Evolutionary conservation across 2,329 filamentous ascomycete genomes (phyloP).

Genomic region (Hirsutella thompsonii): DNA sequence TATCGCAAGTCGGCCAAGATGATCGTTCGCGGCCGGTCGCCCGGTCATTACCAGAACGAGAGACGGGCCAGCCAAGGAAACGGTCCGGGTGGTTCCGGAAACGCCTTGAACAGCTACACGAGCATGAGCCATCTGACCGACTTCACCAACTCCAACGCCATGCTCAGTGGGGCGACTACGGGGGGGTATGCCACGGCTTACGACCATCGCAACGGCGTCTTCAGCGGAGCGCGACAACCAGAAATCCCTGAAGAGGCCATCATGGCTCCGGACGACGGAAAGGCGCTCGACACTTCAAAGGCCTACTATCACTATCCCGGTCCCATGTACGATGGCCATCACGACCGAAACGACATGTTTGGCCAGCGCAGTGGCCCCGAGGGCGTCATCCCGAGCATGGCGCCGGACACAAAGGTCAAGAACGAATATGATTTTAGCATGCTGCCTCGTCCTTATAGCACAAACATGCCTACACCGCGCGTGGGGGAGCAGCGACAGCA

Average conservation of each 20-base stretch:
- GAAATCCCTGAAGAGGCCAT: slow-evolving; percentile 37
- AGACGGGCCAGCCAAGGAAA: slow-evolving; percentile 56
- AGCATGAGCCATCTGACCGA: slow-evolving; percentile 14
- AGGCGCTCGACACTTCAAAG: slow-evolving; percentile 33
- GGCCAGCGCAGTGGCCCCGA: slow-evolving; percentile 23
- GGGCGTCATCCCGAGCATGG: slow-evolving; percentile 18
- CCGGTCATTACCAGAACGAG: slow-evolving; percentile 67
- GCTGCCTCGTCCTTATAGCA: slow-evolving; percentile 28
- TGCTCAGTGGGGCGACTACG: slow-evolving; percentile 20
- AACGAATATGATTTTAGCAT: slow-evolving; percentile 31
- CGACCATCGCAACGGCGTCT: slow-evolving; percentile 18
- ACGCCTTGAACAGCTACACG: slow-evolving; percentile 37
- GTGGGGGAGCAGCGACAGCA: slow-evolving; percentile 23
- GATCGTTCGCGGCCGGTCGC: slow-evolving; percentile 76
- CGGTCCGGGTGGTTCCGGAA: slow-evolving; percentile 51
- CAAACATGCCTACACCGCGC: slow-evolving; percentile 15
- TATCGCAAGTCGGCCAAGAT: slow-evolving; percentile 64
- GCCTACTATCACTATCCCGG: slow-evolving; percentile 43
- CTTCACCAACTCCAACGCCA: slow-evolving; percentile 14
- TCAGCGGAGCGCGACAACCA: slow-evolving; percentile 31
- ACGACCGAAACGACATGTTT: slow-evolving; percentile 39
- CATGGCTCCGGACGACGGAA: slow-evolving; percentile 37
- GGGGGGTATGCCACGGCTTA: slow-evolving; percentile 13
- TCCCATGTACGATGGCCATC: slow-evolving; percentile 33
- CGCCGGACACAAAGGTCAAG: slow-evolving; percentile 29